Base-by-base conservation (phyloP, 805 yeast genomes). In the Yamadazyma philogaea region DNA sequence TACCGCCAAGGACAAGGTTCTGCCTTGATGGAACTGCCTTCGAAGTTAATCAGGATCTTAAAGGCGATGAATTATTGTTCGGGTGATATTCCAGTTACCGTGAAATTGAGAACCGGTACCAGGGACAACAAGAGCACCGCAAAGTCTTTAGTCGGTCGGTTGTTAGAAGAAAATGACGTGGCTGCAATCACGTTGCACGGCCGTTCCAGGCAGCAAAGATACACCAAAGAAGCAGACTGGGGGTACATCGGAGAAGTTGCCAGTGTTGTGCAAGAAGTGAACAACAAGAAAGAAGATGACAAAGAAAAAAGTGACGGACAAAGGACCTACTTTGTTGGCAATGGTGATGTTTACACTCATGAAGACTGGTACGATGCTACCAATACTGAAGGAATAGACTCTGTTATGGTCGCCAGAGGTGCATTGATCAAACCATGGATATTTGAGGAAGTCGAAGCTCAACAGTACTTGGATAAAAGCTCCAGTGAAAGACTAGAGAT, bases 381-480 rank as follows among this genome's bases (percentile, higher is more conserved):
- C 32, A 63, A 68, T 20, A 76, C 80, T 37, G 77, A 77, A 22
- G 84, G 85, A 17, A 81, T 91, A 44, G 99, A 93, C 66, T 81
- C 93, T 22, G 95, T 89, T 14, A 93, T 95, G 97, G 87, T 93
- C 42, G 99, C 98, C 2, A 78, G 99, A 57, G 99, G 98, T 43
- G 98, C 98, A 1, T 75, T 93, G 50, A 90, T 93, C 60, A 93
- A 93, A 66, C 99, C 99, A 27, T 93, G 99, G 99, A 87, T 93
- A 39, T 93, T 91, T 54, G 97, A 93, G 68, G 99, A 93, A 66
- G 78, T 93, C 43, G 95, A 91, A 45, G 73, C 91, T 6, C 80
- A 82, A 54, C 98, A 93, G 63, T 82, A 88, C 61, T 65, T 93
- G 48, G 99, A 93, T 63, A 93, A 91, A 67, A 72, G 87, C 2